phyloP scores from a whole-genome alignment of 2,329 filamentous ascomycete genomes.

The Trichophyton benhamiae region DNA sequence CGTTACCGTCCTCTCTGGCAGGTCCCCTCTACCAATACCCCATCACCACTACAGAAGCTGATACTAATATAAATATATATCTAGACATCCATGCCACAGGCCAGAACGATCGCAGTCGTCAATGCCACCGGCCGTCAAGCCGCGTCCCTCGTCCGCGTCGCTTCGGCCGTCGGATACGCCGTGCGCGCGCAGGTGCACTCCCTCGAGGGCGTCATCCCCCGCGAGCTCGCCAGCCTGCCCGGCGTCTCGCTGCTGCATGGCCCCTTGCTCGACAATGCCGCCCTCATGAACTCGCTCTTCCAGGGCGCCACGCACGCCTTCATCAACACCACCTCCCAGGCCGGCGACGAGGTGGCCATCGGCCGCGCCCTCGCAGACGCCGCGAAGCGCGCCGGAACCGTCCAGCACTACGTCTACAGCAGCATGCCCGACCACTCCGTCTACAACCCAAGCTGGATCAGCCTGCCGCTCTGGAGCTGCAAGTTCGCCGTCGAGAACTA shows the following conservation, averaged over 20 bases:
- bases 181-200: conserved; percentile 87
- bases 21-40: no score
- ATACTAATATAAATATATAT: neutral
- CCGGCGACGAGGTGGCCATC: conserved; percentile 78
- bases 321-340: conserved; percentile 92
- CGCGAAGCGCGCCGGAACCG: conserved; percentile 61
- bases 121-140: conserved; percentile 94
- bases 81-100: conserved; percentile 27
- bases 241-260: conserved; percentile 66
- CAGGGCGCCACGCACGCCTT: conserved; percentile 77
- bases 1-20: no score
- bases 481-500: conserved; percentile 93
- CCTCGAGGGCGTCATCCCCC: conserved; percentile 72
- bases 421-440: conserved; percentile 91
- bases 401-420: conserved; percentile 90
- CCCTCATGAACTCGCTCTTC: conserved; percentile 67
- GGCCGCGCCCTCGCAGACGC: conserved; percentile 80
- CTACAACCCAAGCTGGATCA: conserved; percentile 64
- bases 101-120: conserved; percentile 77
- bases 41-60: no score
- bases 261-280: conserved; percentile 55
- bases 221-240: conserved; percentile 68
- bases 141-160: conserved; percentile 86
- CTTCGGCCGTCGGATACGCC: conserved; percentile 82
- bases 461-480: conserved; percentile 76